Base-by-base conservation (phyloP, 176 grass and related monocot species). In the Bromus sterilis region DNA sequence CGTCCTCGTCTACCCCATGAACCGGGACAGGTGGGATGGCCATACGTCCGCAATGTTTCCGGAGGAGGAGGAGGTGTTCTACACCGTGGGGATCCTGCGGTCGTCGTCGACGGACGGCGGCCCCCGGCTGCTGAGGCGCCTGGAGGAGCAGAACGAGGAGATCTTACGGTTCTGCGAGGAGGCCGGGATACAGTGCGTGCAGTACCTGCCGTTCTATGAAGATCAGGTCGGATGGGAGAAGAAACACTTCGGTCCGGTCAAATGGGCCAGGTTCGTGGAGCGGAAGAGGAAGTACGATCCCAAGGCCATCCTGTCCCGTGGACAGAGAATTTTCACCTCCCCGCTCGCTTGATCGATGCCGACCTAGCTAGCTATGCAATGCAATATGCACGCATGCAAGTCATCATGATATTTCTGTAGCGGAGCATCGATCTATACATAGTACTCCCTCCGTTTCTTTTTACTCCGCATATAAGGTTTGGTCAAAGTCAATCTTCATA, bases 1-100 rank as follows among this genome's bases (percentile, higher is more conserved):
- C 2, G 63, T 96, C 66, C 71, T 96, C 12, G 24, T 96, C 66
- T 96, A 93, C 78, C 93, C 93, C 8, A 82, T 96, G 86, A 96
- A 96, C 80, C 76, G 74, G 75, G 65, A 62, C 74, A 86, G 73
- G 75, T 95, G 95, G 95, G 88, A 95, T 59, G 23, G 40, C 4
- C 44, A 30, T 2, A 86, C 71, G 86, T 93, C 90, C 0, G 90
- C 84, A 0, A 83, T 89, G 84, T 61, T 91, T 56, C 92, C 95
- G 0, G 59, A 76, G 2, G 90, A 74, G 13, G 87, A 91, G 12
- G 86, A 86, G 69, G 79, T 98, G 48, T 91, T 98, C 84, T 98
- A 98, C 79, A 83, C 90, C 3, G 82, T 95, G 58, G 88, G 59
- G 0, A 74, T 98, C 21, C 79, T 98, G 2, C 32, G 81, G 65